phyloP scores from a whole-genome alignment of 108 stramenopile species.

The Mediolabrus comicus region DNA sequence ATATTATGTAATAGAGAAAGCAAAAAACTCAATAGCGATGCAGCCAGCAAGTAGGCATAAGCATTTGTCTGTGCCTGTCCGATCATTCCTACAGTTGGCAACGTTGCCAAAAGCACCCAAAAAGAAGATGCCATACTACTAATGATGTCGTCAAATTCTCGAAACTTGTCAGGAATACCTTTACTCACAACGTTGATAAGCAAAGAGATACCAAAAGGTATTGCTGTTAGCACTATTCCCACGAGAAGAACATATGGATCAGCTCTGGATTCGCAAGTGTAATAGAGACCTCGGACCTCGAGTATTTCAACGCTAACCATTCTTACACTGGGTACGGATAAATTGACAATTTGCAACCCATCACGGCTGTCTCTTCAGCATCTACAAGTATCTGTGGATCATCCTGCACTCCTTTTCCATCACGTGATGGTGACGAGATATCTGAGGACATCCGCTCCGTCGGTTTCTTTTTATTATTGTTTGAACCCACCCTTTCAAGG shows the following conservation, averaged over 20 bases:
- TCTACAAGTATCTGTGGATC: too few species aligned
- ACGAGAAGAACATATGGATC: background rate
- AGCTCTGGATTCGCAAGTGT: background rate
- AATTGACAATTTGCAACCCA: background rate
- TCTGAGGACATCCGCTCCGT: background rate
- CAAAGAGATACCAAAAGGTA: background rate
- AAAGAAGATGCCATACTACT: background rate
- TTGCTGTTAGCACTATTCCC: background rate
- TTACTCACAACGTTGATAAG: background rate
- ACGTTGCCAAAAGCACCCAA: background rate
- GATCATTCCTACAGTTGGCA: slow-evolving; percentile 6
- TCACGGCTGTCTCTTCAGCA: too few species aligned
- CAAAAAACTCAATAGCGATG: background rate
- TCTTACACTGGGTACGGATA: background rate
- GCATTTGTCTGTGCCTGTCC: background rate
- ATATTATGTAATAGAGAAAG: background rate
- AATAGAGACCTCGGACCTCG: background rate
- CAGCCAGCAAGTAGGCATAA: background rate
- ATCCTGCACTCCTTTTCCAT: too few species aligned
- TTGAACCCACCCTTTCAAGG: background rate
- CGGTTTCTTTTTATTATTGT: background rate
- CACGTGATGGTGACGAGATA: too few species aligned
- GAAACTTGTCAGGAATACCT: background rate
- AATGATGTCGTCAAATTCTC: background rate
- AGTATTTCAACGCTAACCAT: background rate